phyloP scores from a whole-genome alignment of 257 asterid genomes.

The Craterostigma plantagineum region DNA sequence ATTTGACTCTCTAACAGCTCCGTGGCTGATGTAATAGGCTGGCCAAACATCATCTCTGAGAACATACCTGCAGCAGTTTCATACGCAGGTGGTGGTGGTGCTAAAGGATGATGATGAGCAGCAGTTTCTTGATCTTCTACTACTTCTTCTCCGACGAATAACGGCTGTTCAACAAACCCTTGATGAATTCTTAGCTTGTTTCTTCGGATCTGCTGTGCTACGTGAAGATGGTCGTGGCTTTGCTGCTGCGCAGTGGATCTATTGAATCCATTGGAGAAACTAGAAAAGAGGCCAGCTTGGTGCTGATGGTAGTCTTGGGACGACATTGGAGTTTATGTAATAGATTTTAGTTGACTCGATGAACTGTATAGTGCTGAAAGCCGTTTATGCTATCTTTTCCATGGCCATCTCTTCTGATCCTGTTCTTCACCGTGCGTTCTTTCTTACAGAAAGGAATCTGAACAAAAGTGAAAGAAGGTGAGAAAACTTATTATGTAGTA shows the following conservation, averaged over 20 bases:
- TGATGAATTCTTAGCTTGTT: slow-evolving; percentile 46
- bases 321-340: no score
- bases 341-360: no score
- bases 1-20: slow-evolving; percentile 45
- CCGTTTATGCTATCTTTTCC: no score
- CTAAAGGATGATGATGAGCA: background rate
- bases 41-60: slow-evolving; percentile 59
- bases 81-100: slow-evolving; percentile 31
- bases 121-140: background rate
- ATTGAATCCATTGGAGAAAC: slow-evolving; percentile 57
- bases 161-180: slow-evolving; percentile 18
- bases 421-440: no score
- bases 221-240: slow-evolving; percentile 24
- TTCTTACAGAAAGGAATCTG: background rate
- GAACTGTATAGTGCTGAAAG: no score
- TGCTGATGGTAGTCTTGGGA: slow-evolving; percentile 78
- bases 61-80: slow-evolving; percentile 26
- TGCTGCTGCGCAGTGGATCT: slow-evolving; percentile 41
- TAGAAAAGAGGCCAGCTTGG: slow-evolving; percentile 64
- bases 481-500: slow-evolving; percentile 22
- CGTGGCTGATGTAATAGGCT: slow-evolving; percentile 14
- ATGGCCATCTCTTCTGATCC: no score
- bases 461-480: background rate
- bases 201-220: slow-evolving; percentile 82
- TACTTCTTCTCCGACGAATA: no score